Conservation (phyloP, 2,329 filamentous ascomycete genomes). For the Scedosporium boydii region DNA sequence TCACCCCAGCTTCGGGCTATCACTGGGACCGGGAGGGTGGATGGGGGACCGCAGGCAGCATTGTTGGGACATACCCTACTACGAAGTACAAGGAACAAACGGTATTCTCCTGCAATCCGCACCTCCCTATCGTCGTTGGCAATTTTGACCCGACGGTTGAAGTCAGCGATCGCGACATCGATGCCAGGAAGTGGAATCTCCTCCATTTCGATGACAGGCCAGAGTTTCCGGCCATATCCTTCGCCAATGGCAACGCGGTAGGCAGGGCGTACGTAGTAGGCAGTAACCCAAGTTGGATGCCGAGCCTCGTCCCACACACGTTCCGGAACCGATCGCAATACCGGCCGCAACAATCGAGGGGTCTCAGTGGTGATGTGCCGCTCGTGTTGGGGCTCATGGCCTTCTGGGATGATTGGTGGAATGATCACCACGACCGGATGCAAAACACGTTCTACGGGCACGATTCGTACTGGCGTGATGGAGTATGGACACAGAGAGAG, state of each 20-base stretch:
- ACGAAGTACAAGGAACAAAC: slow-evolving; percentile 16
- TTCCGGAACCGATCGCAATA: slow-evolving; percentile 15
- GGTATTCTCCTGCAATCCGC: slow-evolving; percentile 26
- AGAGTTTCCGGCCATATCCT: neutral
- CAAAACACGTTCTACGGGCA: neutral
- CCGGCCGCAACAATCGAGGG: slow-evolving; percentile 14
- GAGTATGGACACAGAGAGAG: neutral
- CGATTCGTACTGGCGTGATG: neutral
- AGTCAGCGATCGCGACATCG: neutral
- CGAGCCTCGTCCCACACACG: slow-evolving; percentile 22
- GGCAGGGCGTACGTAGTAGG: slow-evolving; percentile 22
- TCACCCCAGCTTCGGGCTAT: neutral
- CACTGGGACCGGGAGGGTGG: neutral
- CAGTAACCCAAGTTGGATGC: slow-evolving; percentile 25
- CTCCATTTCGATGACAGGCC: neutral
- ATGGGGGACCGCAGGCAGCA: neutral
- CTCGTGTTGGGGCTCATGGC: slow-evolving; percentile 32
- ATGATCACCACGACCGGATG: neutral
- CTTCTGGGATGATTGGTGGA: slow-evolving; percentile 13
- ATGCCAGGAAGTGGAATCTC: neutral
- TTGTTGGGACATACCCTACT: slow-evolving; percentile 3
- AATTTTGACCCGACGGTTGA: slow-evolving; percentile 11
- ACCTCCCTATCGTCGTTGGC: slow-evolving; percentile 24
- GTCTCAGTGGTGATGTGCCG: slow-evolving; percentile 27
- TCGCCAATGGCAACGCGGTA: slow-evolving; percentile 8